phyloP scores from a whole-genome alignment of 2,329 filamentous ascomycete genomes.

The Fusarium begoniae region DNA sequence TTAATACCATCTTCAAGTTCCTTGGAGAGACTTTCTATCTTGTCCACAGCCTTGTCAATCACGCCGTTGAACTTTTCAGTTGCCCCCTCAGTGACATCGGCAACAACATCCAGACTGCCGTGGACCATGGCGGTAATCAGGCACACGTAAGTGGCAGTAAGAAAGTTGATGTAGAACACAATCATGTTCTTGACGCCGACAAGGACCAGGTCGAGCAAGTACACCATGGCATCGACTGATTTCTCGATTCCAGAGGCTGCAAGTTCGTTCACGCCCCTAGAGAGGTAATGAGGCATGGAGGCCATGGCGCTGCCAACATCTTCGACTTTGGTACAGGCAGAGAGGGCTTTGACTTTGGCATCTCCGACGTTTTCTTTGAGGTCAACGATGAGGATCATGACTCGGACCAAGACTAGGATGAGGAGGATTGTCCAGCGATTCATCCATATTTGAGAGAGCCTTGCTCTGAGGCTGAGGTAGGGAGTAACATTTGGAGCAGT shows the following conservation, averaged over 20 bases:
- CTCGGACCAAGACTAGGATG: constrained; percentile 82
- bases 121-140: constrained; percentile 85
- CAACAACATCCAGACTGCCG: constrained; percentile 77
- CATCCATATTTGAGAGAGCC: constrained; percentile 95
- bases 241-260: constrained; percentile 82
- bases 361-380: constrained; percentile 78
- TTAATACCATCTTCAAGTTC: constrained; percentile 60
- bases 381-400: constrained; percentile 77
- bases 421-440: constrained; percentile 96
- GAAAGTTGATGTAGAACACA: constrained; percentile 90
- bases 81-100: constrained; percentile 61
- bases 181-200: constrained; percentile 88
- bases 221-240: constrained; percentile 81
- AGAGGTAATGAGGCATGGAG: constrained; percentile 97
- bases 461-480: constrained; percentile 88
- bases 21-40: constrained; percentile 66
- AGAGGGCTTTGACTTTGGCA: constrained; percentile 83
- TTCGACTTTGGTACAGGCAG: constrained; percentile 91
- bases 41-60: constrained; percentile 64
- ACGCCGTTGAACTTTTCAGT: constrained; percentile 60
- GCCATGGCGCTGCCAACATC: constrained; percentile 94
- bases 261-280: constrained; percentile 86
- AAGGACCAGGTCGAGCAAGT: constrained; percentile 79
- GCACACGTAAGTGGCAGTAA: constrained; percentile 90
- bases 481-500: constrained; percentile 81